These are phyloP conservation scores for Strigomonas galati DNA, from an alignment of 208 protist genomes.

Conservation along the genomic window DNA sequence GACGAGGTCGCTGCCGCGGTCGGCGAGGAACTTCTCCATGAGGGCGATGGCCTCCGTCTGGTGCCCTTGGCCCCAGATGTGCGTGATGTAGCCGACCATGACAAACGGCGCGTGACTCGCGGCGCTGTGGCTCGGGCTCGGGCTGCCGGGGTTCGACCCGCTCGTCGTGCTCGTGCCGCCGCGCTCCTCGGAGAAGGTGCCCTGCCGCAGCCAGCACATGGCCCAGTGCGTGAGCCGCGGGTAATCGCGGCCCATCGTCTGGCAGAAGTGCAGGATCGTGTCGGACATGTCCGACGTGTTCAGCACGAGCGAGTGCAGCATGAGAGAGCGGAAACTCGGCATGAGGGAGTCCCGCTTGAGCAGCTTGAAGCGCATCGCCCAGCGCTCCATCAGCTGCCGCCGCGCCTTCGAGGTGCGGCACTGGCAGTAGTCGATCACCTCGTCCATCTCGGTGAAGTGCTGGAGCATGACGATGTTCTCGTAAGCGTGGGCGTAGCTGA, in stretches of 20 bases:
- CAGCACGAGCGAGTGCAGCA: constrained; percentile 95
- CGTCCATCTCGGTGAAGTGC: constrained; percentile 98
- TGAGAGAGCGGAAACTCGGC: constrained; percentile 94
- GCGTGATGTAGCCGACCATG: constrained; percentile 70
- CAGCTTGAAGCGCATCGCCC: constrained; percentile 74
- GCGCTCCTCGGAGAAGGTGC: constrained; percentile 24
- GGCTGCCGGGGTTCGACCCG: not conserved
- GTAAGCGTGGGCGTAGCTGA: constrained; percentile 93
- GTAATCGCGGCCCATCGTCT: constrained; percentile 66
- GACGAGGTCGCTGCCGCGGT: constrained; percentile 52
- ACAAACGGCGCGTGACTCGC: constrained; percentile 38
- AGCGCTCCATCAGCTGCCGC: constrained; percentile 67
- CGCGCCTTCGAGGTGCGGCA: constrained; percentile 48
- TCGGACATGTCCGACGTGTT: constrained; percentile 90
- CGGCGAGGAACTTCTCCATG: constrained; percentile 76
- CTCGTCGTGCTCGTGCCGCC: not conserved
- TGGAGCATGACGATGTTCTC: constrained; percentile 95
- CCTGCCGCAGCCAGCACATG: constrained; percentile 72
- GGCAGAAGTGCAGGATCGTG: constrained; percentile 96
- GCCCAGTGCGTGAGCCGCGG: constrained; percentile 85
- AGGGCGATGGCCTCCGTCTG: constrained; percentile 61
- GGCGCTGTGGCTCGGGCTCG: constrained; percentile 6
- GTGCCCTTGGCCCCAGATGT: constrained; percentile 81
- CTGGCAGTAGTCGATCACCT: constrained; percentile 91
- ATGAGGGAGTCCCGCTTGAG: constrained; percentile 91